A percentile compares a stretch with the other conserved stretches of the same genome.
Conservation (phyloP, 345 rosid species). For the Alliaria petiolata region DNA sequence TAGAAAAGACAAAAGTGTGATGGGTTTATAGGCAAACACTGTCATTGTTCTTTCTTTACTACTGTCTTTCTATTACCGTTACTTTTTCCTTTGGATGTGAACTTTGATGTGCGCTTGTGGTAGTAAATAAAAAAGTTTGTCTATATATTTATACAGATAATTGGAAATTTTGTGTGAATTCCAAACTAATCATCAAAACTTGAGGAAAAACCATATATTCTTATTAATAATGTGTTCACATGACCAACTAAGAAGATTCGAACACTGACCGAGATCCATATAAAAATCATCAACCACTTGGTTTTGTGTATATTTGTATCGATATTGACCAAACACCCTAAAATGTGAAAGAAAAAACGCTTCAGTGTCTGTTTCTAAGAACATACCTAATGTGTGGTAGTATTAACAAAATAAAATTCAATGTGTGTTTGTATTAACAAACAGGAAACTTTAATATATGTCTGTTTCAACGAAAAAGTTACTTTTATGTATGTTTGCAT, state of each 20-base stretch:
- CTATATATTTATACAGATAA: neutral
- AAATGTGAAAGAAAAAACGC: neutral
- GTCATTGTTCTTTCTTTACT: constrained; percentile 17
- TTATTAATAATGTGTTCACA: neutral
- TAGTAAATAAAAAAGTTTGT: neutral
- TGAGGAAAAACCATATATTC: neutral
- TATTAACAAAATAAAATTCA: neutral
- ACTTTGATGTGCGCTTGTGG: constrained; percentile 1
- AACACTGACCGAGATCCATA: neutral
- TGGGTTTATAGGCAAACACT: constrained; percentile 20
- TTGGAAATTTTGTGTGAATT: neutral
- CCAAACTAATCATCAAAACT: neutral
- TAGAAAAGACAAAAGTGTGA: constrained; percentile 11
- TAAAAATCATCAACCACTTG: neutral
- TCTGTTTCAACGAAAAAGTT: neutral
- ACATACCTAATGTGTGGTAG: neutral
- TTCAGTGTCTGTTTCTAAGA: neutral
- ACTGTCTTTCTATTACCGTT: constrained; percentile 10
- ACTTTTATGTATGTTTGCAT: constrained; percentile 13
- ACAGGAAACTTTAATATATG: neutral
- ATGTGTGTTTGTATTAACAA: neutral
- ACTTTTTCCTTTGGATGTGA: constrained; percentile 3
- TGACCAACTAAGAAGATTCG: neutral
- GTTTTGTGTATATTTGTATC: neutral
- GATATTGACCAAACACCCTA: neutral